Conservation (phyloP, 2,329 filamentous ascomycete genomes). For the Coniochaeta hoffmannii region DNA sequence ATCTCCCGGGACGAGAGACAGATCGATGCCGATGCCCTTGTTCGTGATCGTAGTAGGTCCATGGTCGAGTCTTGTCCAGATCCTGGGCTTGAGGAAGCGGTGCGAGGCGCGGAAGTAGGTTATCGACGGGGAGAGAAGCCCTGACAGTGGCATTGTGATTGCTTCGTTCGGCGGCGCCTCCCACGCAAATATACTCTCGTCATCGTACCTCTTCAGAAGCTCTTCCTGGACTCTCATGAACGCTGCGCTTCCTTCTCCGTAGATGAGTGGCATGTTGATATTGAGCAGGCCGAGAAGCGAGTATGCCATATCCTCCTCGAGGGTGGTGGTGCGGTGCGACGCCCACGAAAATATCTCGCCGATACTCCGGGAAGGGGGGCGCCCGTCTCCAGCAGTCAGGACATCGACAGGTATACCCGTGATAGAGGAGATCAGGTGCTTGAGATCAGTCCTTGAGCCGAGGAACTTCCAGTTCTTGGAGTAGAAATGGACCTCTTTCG, state of each 20-base stretch:
- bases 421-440: neutral
- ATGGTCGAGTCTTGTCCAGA: neutral
- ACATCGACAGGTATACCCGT: neutral
- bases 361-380: neutral
- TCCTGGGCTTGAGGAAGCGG: neutral
- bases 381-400: neutral
- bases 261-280: conserved; percentile 19
- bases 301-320: conserved; percentile 19
- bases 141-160: neutral
- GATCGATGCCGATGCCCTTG: neutral
- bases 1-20: neutral
- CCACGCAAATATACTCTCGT: neutral
- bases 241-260: conserved; percentile 11
- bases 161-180: neutral
- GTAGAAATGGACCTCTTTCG: neutral
- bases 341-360: conserved; percentile 16
- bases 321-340: conserved; percentile 13
- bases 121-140: neutral
- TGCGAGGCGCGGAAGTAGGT: neutral
- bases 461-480: neutral
- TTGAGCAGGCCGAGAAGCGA: conserved; percentile 19
- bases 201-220: neutral
- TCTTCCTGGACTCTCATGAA: neutral
- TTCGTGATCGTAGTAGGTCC: neutral
- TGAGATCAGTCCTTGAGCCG: neutral